phyloP scores from a whole-genome alignment of 805 yeast genomes.

The Myxozyma neglecta region DNA sequence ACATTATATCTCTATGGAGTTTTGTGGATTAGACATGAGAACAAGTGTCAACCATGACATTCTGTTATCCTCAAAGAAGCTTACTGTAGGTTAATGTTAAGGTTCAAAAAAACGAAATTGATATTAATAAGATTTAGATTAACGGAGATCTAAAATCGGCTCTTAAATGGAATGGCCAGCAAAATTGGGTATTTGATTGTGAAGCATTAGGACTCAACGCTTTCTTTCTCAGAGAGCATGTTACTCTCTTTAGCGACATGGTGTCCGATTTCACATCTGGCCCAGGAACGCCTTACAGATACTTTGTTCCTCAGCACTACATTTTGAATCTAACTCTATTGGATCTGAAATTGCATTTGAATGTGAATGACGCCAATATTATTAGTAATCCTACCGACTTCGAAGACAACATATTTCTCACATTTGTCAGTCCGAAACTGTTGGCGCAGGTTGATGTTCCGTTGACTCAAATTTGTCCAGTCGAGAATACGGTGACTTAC shows the following conservation, averaged over 20 bases:
- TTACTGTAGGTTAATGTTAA: conserved; percentile 3
- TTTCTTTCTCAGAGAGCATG: conserved; percentile 79
- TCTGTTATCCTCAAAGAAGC: conserved; percentile 57
- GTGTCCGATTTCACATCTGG: conserved; percentile 76
- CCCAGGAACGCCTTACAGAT: conserved; percentile 61
- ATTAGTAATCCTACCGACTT: conserved; percentile 86
- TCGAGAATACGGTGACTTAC: conserved; percentile 33
- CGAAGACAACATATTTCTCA: conserved; percentile 72
- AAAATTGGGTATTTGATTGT: conserved; percentile 64
- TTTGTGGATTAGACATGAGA: conserved; percentile 62
- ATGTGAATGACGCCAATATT: conserved; percentile 84
- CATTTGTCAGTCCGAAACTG: conserved; percentile 66
- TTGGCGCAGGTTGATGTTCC: conserved; percentile 57
- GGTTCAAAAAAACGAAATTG: too few relatives aligned
- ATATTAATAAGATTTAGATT: conserved; percentile 47
- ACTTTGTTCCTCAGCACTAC: conserved; percentile 72
- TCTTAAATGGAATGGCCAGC: conserved; percentile 76
- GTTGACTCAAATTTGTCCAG: conserved; percentile 43
- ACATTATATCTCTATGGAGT: conserved; percentile 48
- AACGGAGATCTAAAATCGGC: conserved; percentile 67
- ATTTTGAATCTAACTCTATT: conserved; percentile 57
- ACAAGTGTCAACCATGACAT: conserved; percentile 89
- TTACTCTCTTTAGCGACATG: conserved; percentile 68
- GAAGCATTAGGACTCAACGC: conserved; percentile 54
- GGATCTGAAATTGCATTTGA: conserved; percentile 62